These are phyloP conservation scores for Kurtzmaniella natalensis DNA, from an alignment of 1,139 yeast species.

Conservation along the genomic window DNA sequence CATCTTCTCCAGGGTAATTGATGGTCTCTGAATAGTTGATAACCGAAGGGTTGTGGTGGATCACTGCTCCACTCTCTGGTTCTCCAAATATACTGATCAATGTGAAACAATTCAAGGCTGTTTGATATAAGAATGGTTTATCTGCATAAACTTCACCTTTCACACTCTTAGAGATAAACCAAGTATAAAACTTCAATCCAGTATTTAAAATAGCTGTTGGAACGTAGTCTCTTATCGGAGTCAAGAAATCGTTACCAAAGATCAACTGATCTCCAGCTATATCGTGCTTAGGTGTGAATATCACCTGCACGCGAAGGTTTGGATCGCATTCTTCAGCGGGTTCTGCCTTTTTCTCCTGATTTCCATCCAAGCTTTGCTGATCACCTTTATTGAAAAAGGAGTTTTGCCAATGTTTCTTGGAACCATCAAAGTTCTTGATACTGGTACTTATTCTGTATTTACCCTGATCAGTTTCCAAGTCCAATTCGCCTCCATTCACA, in stretches of 20 bases:
- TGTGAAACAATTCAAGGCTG: slow-evolving; percentile 55
- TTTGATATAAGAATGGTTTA: slow-evolving; percentile 59
- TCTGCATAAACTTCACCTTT: slow-evolving; percentile 61
- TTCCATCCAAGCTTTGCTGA: slow-evolving; percentile 21
- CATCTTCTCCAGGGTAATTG: slow-evolving; percentile 3
- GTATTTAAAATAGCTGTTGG: slow-evolving; percentile 46
- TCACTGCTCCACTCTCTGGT: slow-evolving; percentile 1
- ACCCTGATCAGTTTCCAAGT: slow-evolving; percentile 36
- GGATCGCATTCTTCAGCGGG: slow-evolving; percentile 14
- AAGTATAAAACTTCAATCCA: slow-evolving; percentile 49
- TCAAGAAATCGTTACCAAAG: slow-evolving; percentile 67
- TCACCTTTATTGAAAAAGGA: slow-evolving; percentile 34
- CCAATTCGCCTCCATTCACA: slow-evolving; percentile 36
- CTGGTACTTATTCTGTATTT: slow-evolving; percentile 33
- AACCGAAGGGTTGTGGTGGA: slow-evolving; percentile 1
- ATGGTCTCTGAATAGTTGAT: slow-evolving; percentile 5
- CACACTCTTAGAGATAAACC: slow-evolving; percentile 63
- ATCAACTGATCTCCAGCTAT: slow-evolving; percentile 49
- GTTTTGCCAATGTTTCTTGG: slow-evolving; percentile 31
- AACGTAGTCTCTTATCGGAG: slow-evolving; percentile 54
- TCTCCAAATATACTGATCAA: slow-evolving; percentile 17
- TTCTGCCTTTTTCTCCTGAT: slow-evolving; percentile 13
- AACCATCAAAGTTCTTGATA: slow-evolving; percentile 45
- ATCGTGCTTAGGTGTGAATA: slow-evolving; percentile 35
- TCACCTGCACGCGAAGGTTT: slow-evolving; percentile 33